Evolutionary conservation across 2,329 filamentous ascomycete genomes (phyloP).

Genomic region (Hypoxylon sp.): DNA sequence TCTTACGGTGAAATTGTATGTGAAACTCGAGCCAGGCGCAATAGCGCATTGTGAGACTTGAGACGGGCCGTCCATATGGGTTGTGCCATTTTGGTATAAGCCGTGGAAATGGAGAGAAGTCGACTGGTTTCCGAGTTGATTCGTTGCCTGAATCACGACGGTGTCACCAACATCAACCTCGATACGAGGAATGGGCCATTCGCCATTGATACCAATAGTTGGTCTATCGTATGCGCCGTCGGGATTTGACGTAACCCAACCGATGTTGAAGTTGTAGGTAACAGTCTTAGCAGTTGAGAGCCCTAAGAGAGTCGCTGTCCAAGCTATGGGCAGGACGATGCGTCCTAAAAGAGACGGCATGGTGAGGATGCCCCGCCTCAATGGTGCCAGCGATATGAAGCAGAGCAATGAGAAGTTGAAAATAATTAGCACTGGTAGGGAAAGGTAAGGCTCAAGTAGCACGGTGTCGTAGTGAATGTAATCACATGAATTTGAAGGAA

Average conservation of each 20-base stretch:
- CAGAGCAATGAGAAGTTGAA: slow-evolving; percentile 8
- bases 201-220: slow-evolving; percentile 82
- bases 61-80: slow-evolving; percentile 79
- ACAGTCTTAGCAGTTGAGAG: slow-evolving; percentile 63
- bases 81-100: slow-evolving; percentile 76
- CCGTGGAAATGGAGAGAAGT: slow-evolving; percentile 81
- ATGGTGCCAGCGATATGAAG: slow-evolving; percentile 3
- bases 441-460: slow-evolving; percentile 6
- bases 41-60: slow-evolving; percentile 79
- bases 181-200: slow-evolving; percentile 81
- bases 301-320: slow-evolving; percentile 36
- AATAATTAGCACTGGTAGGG: neutral
- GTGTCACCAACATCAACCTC: slow-evolving; percentile 74
- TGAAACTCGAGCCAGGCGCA: slow-evolving; percentile 73
- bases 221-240: slow-evolving; percentile 75
- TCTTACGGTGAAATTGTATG: slow-evolving; percentile 77
- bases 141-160: slow-evolving; percentile 71
- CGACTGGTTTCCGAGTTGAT: slow-evolving; percentile 72
- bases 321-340: slow-evolving; percentile 37
- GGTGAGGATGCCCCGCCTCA: slow-evolving; percentile 27
- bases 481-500: slow-evolving; percentile 1
- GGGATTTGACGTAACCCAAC: slow-evolving; percentile 80
- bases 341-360: slow-evolving; percentile 40
- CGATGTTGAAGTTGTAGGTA: slow-evolving; percentile 76
- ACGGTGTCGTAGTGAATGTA: slow-evolving; percentile 5